phyloP scores from a whole-genome alignment of 1,139 yeast genomes.

The Yamadazyma triangularis region DNA sequence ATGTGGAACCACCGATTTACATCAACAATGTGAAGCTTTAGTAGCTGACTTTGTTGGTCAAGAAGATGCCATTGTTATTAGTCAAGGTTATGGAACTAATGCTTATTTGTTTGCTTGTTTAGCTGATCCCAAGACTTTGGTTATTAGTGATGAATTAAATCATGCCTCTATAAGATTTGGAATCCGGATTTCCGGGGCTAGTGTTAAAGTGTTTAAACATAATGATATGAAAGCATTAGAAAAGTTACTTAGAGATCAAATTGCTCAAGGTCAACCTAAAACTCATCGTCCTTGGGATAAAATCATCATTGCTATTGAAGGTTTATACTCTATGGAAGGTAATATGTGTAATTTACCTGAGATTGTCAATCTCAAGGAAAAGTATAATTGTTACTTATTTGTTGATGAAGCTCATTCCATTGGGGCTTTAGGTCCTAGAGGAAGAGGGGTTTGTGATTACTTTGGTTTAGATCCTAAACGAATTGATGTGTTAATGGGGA shows the following conservation, averaged over 20 bases:
- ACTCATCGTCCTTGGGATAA: slow-evolving; percentile 98
- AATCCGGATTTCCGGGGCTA: slow-evolving; percentile 87
- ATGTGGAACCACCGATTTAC: slow-evolving; percentile 77
- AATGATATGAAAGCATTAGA: slow-evolving; percentile 85
- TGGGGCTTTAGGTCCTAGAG: slow-evolving; percentile 94
- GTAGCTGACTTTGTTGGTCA: slow-evolving; percentile 88
- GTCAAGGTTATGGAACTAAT: slow-evolving; percentile 96
- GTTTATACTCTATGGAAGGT: slow-evolving; percentile 97
- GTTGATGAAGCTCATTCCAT: slow-evolving; percentile 98
- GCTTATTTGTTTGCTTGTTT: slow-evolving; percentile 84
- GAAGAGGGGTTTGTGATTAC: slow-evolving; percentile 94
- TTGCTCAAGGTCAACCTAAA: slow-evolving; percentile 95
- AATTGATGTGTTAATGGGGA: slow-evolving; percentile 92
- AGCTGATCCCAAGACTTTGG: slow-evolving; percentile 82
- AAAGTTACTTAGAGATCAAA: slow-evolving; percentile 74
- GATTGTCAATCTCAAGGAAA: slow-evolving; percentile 68
- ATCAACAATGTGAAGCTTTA: slow-evolving; percentile 65
- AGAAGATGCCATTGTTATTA: slow-evolving; percentile 79
- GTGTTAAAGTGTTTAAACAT: slow-evolving; percentile 88
- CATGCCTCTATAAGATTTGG: slow-evolving; percentile 97
- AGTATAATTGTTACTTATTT: slow-evolving; percentile 84
- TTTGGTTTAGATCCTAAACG: slow-evolving; percentile 72
- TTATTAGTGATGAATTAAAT: slow-evolving; percentile 89
- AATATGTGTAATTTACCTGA: slow-evolving; percentile 84
- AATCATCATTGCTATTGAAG: slow-evolving; percentile 90